Evolutionary conservation across 139 green algal species (phyloP).

Genomic region (Coelastrella sp.): DNA sequence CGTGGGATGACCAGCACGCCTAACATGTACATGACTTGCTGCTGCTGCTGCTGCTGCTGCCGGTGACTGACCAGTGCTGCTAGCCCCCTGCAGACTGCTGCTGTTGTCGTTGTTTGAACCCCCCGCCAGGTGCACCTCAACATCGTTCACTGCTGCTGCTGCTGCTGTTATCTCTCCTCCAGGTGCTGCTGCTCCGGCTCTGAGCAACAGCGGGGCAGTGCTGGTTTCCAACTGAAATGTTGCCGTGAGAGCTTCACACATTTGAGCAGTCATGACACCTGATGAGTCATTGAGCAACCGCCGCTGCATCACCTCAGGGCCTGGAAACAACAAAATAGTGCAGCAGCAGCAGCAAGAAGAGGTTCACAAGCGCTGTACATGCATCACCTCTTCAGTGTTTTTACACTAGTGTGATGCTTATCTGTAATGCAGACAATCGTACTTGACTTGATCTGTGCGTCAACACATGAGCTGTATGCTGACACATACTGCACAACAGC

Average conservation of each 20-base stretch:
- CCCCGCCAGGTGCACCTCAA: no score
- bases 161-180: neutral
- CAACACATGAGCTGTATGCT: no score
- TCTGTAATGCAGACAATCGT: no score
- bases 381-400: no score
- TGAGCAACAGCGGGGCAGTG: slow-evolving; percentile 38
- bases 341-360: slow-evolving; percentile 65
- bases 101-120: neutral
- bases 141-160: neutral
- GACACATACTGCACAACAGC: no score
- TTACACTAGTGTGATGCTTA: no score
- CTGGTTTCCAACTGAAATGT: slow-evolving; percentile 66
- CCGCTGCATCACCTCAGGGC: no score
- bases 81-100: neutral
- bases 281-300: no score
- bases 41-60: slow-evolving; percentile 10
- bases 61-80: neutral
- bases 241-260: slow-evolving; percentile 50
- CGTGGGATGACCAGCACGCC: slow-evolving; percentile 11
- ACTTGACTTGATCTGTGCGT: no score
- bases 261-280: slow-evolving; percentile 43
- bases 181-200: neutral
- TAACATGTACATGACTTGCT: neutral
- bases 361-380: no score
- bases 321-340: slow-evolving; percentile 57